Base-by-base conservation (phyloP, 805 yeast species). In the Dipodascus geniculatus region DNA sequence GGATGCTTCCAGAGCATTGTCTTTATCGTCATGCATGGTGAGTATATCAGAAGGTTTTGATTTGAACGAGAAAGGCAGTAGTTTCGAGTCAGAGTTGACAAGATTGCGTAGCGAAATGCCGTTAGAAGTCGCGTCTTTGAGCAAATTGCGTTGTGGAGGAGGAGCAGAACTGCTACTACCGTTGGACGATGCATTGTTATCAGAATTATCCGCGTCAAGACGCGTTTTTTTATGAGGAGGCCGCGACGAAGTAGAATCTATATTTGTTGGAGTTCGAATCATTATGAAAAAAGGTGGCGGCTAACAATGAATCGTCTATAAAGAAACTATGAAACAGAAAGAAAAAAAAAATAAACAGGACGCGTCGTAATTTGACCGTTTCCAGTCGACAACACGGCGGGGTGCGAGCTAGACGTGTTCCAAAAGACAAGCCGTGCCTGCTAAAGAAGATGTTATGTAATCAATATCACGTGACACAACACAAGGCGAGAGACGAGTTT, bases 1-100 rank as follows among this genome's bases (percentile, higher is more conserved):
- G 11, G 51, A 54, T 3, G 57, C 56, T 24, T 60, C 64, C 38
- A 60, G 50, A 28, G 60, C 51, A 9, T 63, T 58, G 57, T 60
- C 62, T 60, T 65, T 51, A 42, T 55, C 57, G 20, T 55, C 56
- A 44, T 61, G 53, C 9, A 28, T 6, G 11, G 33, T 28, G 11
- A 28, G 6, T 6, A 28, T 6, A 28, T 28, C 33, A 6, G 33
- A 28, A 6, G 33, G 33, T 28, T 28, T 28, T 28, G 33, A 28
- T 28, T 28, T 28, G 33, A 28, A 28, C 6, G 33, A 28, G 33
- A 28, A 28, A 11, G 33, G 33, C 11, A 28, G 11, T 28, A 28
- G 6, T 28, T 28, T 28, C 11, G 33, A 28, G 6, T 28, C 33
- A 6, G 33, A 28, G 11, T 28, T 28, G 33, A 28, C 33, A 6